These are phyloP conservation scores for Lachancea fermentati DNA, from an alignment of 805 yeast genomes.

Conservation along the genomic window DNA sequence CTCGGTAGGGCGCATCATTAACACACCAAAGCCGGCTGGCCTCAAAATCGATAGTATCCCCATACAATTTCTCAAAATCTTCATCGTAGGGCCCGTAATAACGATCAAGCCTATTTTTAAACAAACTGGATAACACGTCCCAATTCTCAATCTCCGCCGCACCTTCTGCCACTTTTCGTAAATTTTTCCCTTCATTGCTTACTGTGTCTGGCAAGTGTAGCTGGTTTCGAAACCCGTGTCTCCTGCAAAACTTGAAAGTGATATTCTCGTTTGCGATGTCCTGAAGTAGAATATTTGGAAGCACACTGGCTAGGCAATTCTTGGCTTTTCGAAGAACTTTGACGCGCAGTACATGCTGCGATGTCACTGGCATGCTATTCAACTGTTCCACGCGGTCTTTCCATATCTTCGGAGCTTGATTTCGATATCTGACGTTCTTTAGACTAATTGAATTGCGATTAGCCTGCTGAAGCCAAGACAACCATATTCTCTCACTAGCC, in stretches of 20 bases:
- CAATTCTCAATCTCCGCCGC: background rate
- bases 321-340: background rate
- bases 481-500: background rate
- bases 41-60: too few relatives aligned
- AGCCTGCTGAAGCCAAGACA: background rate
- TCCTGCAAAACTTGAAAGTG: background rate
- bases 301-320: background rate
- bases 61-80: too few relatives aligned
- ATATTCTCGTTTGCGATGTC: background rate
- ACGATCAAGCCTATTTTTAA: background rate
- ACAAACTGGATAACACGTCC: background rate
- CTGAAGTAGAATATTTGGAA: background rate
- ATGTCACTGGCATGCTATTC: background rate
- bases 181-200: too few relatives aligned
- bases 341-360: background rate
- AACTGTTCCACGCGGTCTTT: background rate
- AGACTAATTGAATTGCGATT: background rate
- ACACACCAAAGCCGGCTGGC: too few relatives aligned
- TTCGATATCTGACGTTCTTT: background rate
- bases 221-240: background rate
- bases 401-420: background rate
- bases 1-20: too few relatives aligned
- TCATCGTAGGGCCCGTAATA: background rate
- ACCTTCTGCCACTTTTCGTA: background rate
- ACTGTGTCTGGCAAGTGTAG: too few relatives aligned